Evolutionary conservation across 176 grass and related monocot species (phyloP), one percentile per base, ranked within the genome.

Genomic region (Carex littledalei): DNA sequence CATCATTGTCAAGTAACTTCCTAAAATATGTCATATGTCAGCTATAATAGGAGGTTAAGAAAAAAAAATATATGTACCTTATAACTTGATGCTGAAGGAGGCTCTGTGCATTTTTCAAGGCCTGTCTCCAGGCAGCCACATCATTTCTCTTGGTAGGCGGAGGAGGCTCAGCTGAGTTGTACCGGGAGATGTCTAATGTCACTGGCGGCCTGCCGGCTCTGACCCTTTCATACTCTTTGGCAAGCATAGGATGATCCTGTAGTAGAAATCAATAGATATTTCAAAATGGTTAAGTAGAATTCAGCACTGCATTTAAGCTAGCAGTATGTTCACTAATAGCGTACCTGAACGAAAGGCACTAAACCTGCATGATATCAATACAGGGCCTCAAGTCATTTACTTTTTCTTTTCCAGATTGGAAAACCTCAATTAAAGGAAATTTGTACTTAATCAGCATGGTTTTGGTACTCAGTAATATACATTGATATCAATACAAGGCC

Each of bases 161-260:
- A 68, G 96, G 96, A 79, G 89, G 93, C 52, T 78, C 74, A 63
- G 93, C 96, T 86, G 94, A 92, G 86, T 91, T 90, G 90, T 99
- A 99, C 54, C 93, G 89, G 29, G 96, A 99, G 91, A 99, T 94
- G 84, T 99, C 96, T 84, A 99, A 78, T 83, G 92, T 92, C 63
- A 88, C 90, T 85, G 96, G 96, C 71, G 96, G 96, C 77, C 89
- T 95, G 49, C 93, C 93, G 65, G 93, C 93, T 87, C 93, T 99
- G 56, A 99, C 96, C 50, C 96, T 88, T 87, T 99, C 93, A 37
- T 99, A 95, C 68, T 99, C 96, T 92, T 93, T 99, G 45, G 90
- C 84, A 84, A 99, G 96, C 93, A 99, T 94, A 87, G 96, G 91
- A 70, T 95, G 89, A 85, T 95, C 88, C 96, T 99, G 83, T 66